These are phyloP conservation scores for Pleoardoris graminearum DNA, from an alignment of 2,329 filamentous ascomycete species.

Conservation along the genomic window DNA sequence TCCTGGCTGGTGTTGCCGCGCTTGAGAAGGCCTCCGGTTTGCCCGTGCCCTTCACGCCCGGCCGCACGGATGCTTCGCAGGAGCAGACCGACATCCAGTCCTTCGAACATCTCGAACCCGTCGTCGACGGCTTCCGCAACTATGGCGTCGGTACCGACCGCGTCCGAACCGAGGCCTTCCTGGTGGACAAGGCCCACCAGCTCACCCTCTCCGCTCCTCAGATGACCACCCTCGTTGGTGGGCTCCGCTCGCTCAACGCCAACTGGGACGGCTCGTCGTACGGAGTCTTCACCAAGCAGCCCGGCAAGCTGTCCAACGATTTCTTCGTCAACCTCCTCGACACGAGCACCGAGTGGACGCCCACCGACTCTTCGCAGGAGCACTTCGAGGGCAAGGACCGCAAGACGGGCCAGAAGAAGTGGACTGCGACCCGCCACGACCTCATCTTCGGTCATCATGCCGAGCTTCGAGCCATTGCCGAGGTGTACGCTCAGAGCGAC, in stretches of 20 bases:
- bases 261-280: constrained; percentile 71
- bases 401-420: constrained; percentile 68
- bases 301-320: constrained; percentile 74
- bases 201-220: constrained; percentile 73
- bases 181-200: constrained; percentile 72
- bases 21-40: constrained; percentile 72
- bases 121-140: constrained; percentile 78
- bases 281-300: constrained; percentile 69
- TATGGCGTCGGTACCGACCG: constrained; percentile 66
- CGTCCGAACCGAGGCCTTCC: constrained; percentile 67
- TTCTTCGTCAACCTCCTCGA: constrained; percentile 82
- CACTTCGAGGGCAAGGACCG: constrained; percentile 67
- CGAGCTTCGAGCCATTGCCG: constrained; percentile 70
- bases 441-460: constrained; percentile 74
- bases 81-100: constrained; percentile 71
- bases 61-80: constrained; percentile 71
- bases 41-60: constrained; percentile 71
- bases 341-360: constrained; percentile 66
- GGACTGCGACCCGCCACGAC: constrained; percentile 69
- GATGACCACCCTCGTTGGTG: constrained; percentile 70
- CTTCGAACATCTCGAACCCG: constrained; percentile 68
- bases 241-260: constrained; percentile 68
- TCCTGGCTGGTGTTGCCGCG: constrained; percentile 71
- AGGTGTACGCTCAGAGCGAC: constrained; percentile 68
- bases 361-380: constrained; percentile 55